Conservation (phyloP, 2,329 filamentous ascomycete genomes). For the Talaromyces pinophilus region DNA sequence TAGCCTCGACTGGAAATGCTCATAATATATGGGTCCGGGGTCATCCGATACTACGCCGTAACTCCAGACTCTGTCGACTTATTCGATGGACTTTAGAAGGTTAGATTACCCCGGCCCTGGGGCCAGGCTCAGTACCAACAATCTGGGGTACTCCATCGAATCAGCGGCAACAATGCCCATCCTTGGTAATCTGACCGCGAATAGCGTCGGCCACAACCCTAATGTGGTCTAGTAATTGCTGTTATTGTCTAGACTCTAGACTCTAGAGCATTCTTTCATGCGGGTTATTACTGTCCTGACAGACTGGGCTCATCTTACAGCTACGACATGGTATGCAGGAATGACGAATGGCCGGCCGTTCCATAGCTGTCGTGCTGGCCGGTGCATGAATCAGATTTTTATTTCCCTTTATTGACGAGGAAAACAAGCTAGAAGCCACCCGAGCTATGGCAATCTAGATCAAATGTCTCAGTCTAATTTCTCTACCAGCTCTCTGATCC, state of each 20-base stretch:
- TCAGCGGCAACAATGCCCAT: constrained; percentile 5
- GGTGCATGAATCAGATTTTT: background rate
- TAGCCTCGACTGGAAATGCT: background rate
- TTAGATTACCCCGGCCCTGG: background rate
- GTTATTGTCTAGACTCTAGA: background rate
- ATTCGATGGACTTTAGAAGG: background rate
- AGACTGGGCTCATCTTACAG: background rate
- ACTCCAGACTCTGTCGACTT: background rate
- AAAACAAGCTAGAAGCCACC: background rate
- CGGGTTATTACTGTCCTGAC: background rate
- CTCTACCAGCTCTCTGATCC: background rate
- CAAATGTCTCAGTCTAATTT: constrained; percentile 14
- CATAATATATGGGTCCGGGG: constrained; percentile 8
- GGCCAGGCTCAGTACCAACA: background rate
- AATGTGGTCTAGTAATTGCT: background rate
- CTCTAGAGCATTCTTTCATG: background rate
- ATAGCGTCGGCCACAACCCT: constrained; percentile 6
- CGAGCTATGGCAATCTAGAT: background rate
- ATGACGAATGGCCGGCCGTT: constrained; percentile 2
- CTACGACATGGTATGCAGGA: constrained; percentile 6
- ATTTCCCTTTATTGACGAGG: background rate
- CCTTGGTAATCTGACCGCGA: background rate
- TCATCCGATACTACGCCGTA: constrained; percentile 7
- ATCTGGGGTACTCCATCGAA: constrained; percentile 15
- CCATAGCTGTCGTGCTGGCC: background rate